Percentiles rank a stretch among this genome's conserved stretches.
These are phyloP conservation scores for Eucalyptus grandis DNA, from an alignment of 345 rosid species.

Conservation along the genomic window DNA sequence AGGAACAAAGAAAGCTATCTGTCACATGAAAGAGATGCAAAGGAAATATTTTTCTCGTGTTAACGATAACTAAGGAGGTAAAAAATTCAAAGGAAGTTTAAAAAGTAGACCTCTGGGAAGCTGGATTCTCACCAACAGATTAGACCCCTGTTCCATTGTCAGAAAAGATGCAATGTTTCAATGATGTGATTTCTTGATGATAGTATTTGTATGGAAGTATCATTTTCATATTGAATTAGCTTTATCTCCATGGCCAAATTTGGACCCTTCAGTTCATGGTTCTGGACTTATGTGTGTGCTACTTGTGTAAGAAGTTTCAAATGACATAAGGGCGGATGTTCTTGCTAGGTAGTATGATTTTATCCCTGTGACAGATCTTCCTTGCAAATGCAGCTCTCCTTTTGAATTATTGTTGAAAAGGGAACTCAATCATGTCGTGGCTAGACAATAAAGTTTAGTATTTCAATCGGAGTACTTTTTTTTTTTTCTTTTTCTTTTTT, in stretches of 20 bases:
- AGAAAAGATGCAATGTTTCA: neutral
- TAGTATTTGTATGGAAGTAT: neutral
- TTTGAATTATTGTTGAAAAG: too few species aligned
- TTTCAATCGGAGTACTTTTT: neutral
- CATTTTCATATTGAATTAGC: neutral
- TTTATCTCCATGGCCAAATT: neutral
- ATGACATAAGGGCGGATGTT: neutral
- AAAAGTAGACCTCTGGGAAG: neutral
- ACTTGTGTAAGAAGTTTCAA: neutral
- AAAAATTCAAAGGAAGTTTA: neutral
- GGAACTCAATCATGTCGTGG: too few species aligned
- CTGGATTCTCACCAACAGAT: neutral
- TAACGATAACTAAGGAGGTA: neutral
- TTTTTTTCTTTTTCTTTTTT: neutral
- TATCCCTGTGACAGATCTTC: neutral
- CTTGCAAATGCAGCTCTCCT: neutral
- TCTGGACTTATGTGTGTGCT: neutral
- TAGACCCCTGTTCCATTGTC: neutral
- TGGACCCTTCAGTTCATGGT: neutral
- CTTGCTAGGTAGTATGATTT: accelerated
- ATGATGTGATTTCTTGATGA: neutral
- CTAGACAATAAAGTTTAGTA: too few species aligned
- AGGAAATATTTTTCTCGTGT: neutral
- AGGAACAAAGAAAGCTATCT: neutral
- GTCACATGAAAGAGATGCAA: neutral